Evolutionary conservation across 768 basidiomycete genomes (phyloP).

Genomic region (Cystofilobasidium capitatum): DNA sequence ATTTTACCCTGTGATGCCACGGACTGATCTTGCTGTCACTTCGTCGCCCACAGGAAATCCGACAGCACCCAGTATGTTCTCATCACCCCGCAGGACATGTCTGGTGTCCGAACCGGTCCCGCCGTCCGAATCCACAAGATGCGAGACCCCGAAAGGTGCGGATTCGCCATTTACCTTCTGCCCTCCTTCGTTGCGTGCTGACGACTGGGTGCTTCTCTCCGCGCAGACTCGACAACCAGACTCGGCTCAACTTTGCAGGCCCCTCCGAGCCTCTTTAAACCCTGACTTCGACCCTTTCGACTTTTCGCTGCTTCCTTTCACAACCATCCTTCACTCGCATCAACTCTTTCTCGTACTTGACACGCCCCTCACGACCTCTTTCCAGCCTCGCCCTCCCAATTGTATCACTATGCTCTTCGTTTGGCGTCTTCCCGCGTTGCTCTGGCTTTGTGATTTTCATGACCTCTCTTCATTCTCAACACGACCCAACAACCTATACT

Average conservation of each 20-base stretch:
- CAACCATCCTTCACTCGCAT: no score
- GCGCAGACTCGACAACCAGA: slow-evolving; percentile 1
- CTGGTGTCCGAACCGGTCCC: slow-evolving; percentile 12
- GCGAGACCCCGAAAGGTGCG: slow-evolving; percentile 16
- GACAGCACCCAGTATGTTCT: slow-evolving; percentile 15
- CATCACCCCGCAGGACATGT: slow-evolving; percentile 27
- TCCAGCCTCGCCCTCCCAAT: no score
- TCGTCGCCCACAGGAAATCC: not conserved
- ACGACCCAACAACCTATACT: no score
- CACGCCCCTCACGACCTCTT: no score
- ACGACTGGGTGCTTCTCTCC: not conserved
- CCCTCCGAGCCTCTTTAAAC: no score
- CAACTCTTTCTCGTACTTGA: no score
- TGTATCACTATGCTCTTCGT: no score
- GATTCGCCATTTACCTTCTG: not conserved
- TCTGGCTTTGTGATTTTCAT: no score
- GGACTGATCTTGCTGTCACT: not conserved
- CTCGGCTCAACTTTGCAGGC: not conserved
- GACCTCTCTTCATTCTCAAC: no score
- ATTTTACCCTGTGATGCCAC: not conserved
- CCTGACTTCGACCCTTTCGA: no score
- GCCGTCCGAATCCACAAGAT: slow-evolving; percentile 23
- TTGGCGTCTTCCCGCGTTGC: no score
- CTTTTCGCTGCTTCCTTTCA: no score
- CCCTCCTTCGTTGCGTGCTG: not conserved